Evolutionary conservation across 371 early-diverging fungal genomes (phyloP), one percentile per base, ranked within the genome.

Genomic region (Rhizopus arrhizus): DNA sequence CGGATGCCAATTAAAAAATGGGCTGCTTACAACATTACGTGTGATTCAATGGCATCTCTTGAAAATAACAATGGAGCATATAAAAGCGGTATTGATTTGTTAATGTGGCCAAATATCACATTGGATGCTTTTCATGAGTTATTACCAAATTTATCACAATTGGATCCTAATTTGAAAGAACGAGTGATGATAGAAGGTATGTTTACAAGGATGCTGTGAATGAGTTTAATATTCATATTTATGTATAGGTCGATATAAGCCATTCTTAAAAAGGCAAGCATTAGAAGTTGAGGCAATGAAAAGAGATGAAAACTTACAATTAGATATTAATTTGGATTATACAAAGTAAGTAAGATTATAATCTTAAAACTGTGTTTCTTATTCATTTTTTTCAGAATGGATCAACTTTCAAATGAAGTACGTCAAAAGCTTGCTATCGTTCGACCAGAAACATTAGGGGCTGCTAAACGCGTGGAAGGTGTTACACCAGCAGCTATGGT

Each of bases 381-480:
- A 28, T 40, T 11, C 28, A 43, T 10, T 15, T 70, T 70, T 22
- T 22, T 22, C 22, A 84, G 81, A 32, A 79, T 92, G 65, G 72
- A 81, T 33, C 84, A 82, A 53, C 70, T 92, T 36, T 92, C 92
- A 29, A 79, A 82, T 56, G 92, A 92, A 71, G 85, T 85, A 22
- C 81, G 89, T 6, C 84, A 88, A 56, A 89, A 86, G 59, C 74
- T 92, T 6, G 72, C 80, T 41, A 62, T 69, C 16, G 75, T 86
- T n/a, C 84, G 88, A 10, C 92, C 92, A 11, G 85, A 86, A 29
- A 90, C 90, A n/a, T 69, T 92, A 69, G 91, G 91, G 32, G 90
- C 90, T 1, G 91, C 90, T n/a, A 90, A 90, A 69, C 81, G 91
- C n/a, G 87, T 92, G 47, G 91, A 89, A 56, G 92, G 92, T 0